Evolutionary conservation across 768 basidiomycete genomes (phyloP).

Genomic region (Boletus speciosus): DNA sequence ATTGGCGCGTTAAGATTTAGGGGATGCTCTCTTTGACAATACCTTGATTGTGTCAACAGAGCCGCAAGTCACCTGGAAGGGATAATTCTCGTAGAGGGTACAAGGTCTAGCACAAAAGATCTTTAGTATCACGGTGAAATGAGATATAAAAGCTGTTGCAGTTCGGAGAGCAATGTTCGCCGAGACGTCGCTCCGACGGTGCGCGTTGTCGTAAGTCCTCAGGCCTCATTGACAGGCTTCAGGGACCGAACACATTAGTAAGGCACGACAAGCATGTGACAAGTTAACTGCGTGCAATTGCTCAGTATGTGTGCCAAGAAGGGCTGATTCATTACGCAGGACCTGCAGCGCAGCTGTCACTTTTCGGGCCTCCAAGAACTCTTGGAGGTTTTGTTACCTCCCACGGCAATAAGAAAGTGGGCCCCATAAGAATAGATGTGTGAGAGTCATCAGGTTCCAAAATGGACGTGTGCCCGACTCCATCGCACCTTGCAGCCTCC

Average conservation of each 20-base stretch:
- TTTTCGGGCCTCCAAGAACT: slow-evolving; percentile 81
- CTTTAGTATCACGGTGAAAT: not conserved
- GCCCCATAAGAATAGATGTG: slow-evolving; percentile 53
- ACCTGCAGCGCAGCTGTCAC: slow-evolving; percentile 81
- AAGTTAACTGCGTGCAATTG: slow-evolving; percentile 57
- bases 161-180: slow-evolving; percentile 62
- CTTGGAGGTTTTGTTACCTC: slow-evolving; percentile 88
- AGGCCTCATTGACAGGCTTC: slow-evolving; percentile 45
- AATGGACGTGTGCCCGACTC: slow-evolving; percentile 21
- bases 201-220: slow-evolving; percentile 77
- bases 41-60: slow-evolving; percentile 79
- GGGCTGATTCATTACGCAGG: slow-evolving; percentile 84
- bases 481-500: slow-evolving; percentile 56
- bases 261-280: slow-evolving; percentile 15
- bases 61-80: slow-evolving; percentile 84
- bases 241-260: slow-evolving; percentile 82
- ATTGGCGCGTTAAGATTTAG: slow-evolving; percentile 79
- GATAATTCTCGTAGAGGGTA: slow-evolving; percentile 90
- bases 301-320: slow-evolving; percentile 73
- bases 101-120: slow-evolving; percentile 54
- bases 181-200: slow-evolving; percentile 88
- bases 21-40: slow-evolving; percentile 53
- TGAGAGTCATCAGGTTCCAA: slow-evolving; percentile 16
- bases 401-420: slow-evolving; percentile 69
- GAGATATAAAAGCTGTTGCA: slow-evolving; percentile 51